phyloP scores from a whole-genome alignment of 208 protist species.

The Leishmania tarentolae region DNA sequence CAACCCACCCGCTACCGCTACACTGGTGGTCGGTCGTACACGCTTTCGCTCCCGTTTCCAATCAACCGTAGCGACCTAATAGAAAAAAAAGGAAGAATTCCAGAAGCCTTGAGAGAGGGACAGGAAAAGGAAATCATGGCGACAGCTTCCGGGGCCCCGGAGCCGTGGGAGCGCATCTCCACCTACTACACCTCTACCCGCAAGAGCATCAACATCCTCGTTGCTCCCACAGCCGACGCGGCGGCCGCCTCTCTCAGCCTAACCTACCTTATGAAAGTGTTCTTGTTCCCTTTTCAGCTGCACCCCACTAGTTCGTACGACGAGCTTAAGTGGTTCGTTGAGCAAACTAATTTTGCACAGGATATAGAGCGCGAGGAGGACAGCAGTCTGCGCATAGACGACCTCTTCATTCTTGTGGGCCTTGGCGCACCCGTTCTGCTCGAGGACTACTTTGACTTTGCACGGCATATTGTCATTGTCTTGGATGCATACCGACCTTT shows the following conservation, averaged over 20 bases:
- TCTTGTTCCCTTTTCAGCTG: constrained; percentile 75
- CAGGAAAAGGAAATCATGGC: constrained; percentile 9
- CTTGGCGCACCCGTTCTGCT: constrained; percentile 66
- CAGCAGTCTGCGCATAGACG: constrained; percentile 29
- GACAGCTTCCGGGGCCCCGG: constrained; percentile 27
- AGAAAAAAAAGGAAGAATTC: not conserved
- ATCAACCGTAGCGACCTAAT: not conserved
- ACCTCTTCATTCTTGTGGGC: constrained; percentile 84
- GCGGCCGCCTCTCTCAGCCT: constrained; percentile 75
- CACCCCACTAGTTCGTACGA: constrained; percentile 75
- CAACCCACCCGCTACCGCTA: not conserved
- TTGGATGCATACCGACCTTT: constrained; percentile 80
- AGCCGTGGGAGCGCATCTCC: constrained; percentile 67
- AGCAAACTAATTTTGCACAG: constrained; percentile 60
- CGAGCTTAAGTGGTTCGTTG: constrained; percentile 54
- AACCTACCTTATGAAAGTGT: constrained; percentile 68
- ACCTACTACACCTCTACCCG: constrained; percentile 67
- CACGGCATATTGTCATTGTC: constrained; percentile 76
- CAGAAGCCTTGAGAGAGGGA: constrained; percentile 2
- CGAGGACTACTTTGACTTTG: constrained; percentile 62
- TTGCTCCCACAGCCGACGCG: constrained; percentile 76
- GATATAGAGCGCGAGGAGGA: constrained; percentile 45
- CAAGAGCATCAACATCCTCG: constrained; percentile 70
- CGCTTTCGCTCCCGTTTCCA: not conserved
- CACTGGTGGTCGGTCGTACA: not conserved